Evolutionary conservation across 2,329 filamentous ascomycete species (phyloP).

Genomic region (Claviceps purpurea): DNA sequence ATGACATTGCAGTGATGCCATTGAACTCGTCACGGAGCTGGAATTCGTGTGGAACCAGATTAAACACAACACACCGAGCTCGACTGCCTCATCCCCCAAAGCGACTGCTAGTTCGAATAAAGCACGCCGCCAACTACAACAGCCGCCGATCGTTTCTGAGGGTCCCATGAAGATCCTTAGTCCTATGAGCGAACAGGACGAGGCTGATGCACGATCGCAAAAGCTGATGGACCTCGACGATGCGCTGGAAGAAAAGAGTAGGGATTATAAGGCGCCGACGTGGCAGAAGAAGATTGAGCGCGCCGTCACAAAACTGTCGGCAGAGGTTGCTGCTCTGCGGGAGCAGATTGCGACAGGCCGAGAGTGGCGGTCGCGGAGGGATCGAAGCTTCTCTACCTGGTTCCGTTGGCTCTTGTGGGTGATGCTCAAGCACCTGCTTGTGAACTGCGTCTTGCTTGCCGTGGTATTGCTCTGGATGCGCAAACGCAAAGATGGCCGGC

Average conservation of each 20-base stretch:
- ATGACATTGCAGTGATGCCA: constrained; percentile 46
- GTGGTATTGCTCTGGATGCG: constrained; percentile 61
- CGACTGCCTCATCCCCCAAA: constrained; percentile 43
- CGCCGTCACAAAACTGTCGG: constrained; percentile 76
- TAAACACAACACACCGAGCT: constrained; percentile 65
- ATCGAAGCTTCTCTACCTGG: constrained; percentile 56
- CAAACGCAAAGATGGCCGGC: constrained; percentile 51
- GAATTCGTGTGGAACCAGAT: constrained; percentile 99
- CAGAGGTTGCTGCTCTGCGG: constrained; percentile 80
- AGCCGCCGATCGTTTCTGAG: constrained; percentile 35
- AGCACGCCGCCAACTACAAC: constrained; percentile 29
- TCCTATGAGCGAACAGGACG: constrained; percentile 76
- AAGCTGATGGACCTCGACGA: constrained; percentile 32
- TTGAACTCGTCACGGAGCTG: constrained; percentile 82
- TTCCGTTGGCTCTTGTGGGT: constrained; percentile 56
- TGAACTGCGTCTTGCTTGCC: constrained; percentile 54
- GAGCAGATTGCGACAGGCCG: constrained; percentile 76
- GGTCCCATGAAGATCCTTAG: constrained; percentile 58
- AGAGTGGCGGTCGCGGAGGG: constrained; percentile 54
- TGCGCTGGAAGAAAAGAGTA: constrained; percentile 27
- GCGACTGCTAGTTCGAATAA: constrained; percentile 20
- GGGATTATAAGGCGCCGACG: constrained; percentile 32
- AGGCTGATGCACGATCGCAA: constrained; percentile 44
- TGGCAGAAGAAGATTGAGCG: constrained; percentile 78
- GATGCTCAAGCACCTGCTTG: constrained; percentile 56